phyloP scores from a whole-genome alignment of 179 eudicot species.

The Patellifolia procumbens region DNA sequence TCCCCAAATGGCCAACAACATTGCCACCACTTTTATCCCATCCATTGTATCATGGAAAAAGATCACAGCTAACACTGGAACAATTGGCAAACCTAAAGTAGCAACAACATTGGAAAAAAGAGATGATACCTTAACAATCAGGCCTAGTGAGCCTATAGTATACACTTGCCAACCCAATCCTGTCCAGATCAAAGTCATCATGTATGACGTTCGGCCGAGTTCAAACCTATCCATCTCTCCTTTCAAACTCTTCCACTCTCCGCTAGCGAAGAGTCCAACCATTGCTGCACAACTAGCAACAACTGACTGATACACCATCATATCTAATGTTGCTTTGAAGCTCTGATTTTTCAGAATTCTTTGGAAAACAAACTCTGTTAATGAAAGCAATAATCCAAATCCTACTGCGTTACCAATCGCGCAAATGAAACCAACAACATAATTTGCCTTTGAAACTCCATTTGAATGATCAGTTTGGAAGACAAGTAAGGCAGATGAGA shows the following conservation, averaged over 20 bases:
- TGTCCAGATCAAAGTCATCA: slow-evolving; percentile 54
- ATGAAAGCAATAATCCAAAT: slow-evolving; percentile 42
- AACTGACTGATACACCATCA: slow-evolving; percentile 38
- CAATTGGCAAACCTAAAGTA: slow-evolving; percentile 47
- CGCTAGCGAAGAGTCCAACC: slow-evolving; percentile 56
- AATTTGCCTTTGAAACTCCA: slow-evolving; percentile 29
- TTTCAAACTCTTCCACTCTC: slow-evolving; percentile 53
- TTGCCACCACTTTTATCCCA: slow-evolving; percentile 46
- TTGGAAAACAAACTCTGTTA: slow-evolving; percentile 45
- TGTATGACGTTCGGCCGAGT: slow-evolving; percentile 48
- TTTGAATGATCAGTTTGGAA: slow-evolving; percentile 23
- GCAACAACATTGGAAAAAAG: slow-evolving; percentile 62
- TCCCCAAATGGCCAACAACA: slow-evolving; percentile 64
- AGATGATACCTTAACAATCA: slow-evolving; percentile 64
- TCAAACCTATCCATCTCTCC: slow-evolving; percentile 51
- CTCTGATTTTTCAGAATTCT: slow-evolving; percentile 39
- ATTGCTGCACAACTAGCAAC: slow-evolving; percentile 46
- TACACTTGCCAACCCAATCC: slow-evolving; percentile 61
- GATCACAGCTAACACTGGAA: slow-evolving; percentile 46
- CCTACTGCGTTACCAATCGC: slow-evolving; percentile 54
- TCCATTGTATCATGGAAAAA: slow-evolving; percentile 54
- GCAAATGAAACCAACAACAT: slow-evolving; percentile 46
- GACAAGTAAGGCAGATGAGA: slow-evolving; percentile 53
- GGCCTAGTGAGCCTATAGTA: slow-evolving; percentile 43
- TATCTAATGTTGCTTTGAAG: slow-evolving; percentile 35